Conservation (phyloP, 1,284 basidiomycete genomes). For the Tremellales sp. region DNA sequence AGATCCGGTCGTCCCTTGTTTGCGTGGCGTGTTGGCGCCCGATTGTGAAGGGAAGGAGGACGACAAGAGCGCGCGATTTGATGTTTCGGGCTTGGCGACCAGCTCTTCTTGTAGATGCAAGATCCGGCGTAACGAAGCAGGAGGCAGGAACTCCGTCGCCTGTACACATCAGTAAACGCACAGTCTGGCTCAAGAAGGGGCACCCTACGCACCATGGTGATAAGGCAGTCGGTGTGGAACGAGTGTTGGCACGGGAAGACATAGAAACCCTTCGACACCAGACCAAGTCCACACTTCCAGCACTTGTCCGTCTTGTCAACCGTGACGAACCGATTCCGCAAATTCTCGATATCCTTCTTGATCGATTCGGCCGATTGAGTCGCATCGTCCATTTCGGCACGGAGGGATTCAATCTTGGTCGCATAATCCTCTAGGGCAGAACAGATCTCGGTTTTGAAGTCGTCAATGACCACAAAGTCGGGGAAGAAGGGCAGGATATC, state of each 20-base stretch:
- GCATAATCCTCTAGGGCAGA: constrained; percentile 92
- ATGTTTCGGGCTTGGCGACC: constrained; percentile 50
- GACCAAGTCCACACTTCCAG: constrained; percentile 66
- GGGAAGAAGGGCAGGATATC: constrained; percentile 99
- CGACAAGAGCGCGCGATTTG: constrained; percentile 36
- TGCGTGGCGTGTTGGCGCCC: constrained; percentile 20
- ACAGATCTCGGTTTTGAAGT: constrained; percentile 99
- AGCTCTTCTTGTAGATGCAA: constrained; percentile 78
- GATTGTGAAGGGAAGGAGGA: constrained; percentile 28
- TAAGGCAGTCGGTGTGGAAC: constrained; percentile 93
- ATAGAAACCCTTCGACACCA: constrained; percentile 90
- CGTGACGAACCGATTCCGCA: constrained; percentile 89
- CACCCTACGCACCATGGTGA: constrained; percentile 66
- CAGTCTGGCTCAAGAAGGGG: too few species aligned
- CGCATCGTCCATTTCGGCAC: constrained; percentile 93
- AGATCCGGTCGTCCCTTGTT: constrained; percentile 22
- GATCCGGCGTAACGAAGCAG: constrained; percentile 74
- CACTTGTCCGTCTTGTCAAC: constrained; percentile 86
- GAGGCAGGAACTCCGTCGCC: constrained; percentile 85
- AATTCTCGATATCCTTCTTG: constrained; percentile 79
- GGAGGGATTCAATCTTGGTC: constrained; percentile 82
- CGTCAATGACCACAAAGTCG: constrained; percentile 98
- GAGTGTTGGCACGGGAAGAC: constrained; percentile 96
- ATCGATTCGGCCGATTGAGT: constrained; percentile 88
- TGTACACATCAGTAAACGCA: constrained; percentile 49